Base-by-base conservation (phyloP, 78 protist genomes). In the Pelomyxa schiedti region DNA sequence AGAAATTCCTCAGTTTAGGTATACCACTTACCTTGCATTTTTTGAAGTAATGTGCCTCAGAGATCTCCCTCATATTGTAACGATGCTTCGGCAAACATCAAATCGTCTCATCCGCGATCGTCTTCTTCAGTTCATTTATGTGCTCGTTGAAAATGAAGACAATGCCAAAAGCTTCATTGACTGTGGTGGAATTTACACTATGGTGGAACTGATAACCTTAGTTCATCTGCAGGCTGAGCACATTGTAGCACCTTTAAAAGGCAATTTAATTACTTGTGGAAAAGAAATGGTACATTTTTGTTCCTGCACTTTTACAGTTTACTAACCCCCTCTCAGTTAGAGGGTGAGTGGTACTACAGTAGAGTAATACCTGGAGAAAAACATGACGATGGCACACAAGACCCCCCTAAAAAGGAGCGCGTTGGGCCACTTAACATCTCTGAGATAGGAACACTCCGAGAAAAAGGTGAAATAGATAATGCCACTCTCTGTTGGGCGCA, bases 401-500 rank as follows among this genome's bases (percentile, higher is more conserved):
- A 16, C 1, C 41, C 26, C 28, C 8, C 32, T n/a, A 66, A 36
- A 28, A 69, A 40, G 29, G 80, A 78, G 42, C 36, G 73, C n/a
- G 83, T 42, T 3, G 90, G 86, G 42, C 86, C 87, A 32, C 64
- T 76, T 0, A 43, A 71, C 40, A 35, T 81, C 58, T 8, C n/a
- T 5, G 86, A 86, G 24, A 36, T 81, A 9, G 28, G 66, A 6
- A 74, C 64, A 4, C 36, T 74, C 7, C 75, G 26, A 42, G 72
- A 74, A 26, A 1, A 0, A 28, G 77, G 77, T 35, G 79, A 40
- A 42, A 78, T 78, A 58, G 32, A 26, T 32, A n/a, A 5, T 35
- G 69, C 35, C n/a, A 87, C 81, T 0, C 58, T 43, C 66, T 40
- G 69, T 39, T 88, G 94, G 94, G 94, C 94, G 22, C 91, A 84